Conservation (phyloP, 225 moss, liverwort and hornwort species). For the Neckera pumila region DNA sequence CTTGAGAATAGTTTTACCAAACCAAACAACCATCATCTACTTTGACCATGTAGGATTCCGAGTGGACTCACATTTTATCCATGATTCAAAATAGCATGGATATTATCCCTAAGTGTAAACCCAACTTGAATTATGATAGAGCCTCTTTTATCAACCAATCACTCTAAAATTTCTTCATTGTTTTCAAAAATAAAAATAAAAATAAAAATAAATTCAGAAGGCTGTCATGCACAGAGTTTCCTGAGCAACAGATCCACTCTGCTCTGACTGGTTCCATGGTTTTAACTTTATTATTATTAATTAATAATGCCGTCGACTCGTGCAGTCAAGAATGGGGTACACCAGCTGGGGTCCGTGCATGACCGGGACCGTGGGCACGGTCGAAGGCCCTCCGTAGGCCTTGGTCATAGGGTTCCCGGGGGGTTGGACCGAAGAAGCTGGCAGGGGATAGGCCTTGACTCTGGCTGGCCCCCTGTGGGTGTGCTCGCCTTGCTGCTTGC, state of each 20-base stretch:
- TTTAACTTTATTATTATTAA: not conserved
- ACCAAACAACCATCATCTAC: not conserved
- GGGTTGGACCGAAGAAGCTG: not conserved
- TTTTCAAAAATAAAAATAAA: too few relatives aligned
- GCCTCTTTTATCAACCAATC: not conserved
- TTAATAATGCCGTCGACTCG: not conserved
- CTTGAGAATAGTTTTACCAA: not conserved
- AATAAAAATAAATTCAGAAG: not conserved
- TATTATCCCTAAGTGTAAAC: not conserved
- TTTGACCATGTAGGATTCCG: not conserved
- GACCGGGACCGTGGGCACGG: not conserved
- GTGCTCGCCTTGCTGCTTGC: not conserved
- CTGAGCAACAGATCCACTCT: not conserved
- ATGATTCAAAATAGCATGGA: not conserved
- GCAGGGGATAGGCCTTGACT: constrained; percentile 14
- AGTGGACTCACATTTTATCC: not conserved
- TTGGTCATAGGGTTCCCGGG: not conserved
- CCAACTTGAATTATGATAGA: not conserved
- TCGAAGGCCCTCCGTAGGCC: not conserved
- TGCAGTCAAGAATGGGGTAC: not conserved
- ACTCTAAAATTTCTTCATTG: too few relatives aligned
- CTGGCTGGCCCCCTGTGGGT: not conserved
- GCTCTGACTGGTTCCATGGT: not conserved
- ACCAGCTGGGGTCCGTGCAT: not conserved
- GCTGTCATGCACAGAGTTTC: not conserved